Evolutionary conservation across 2,329 filamentous ascomycete genomes (phyloP), one percentile per base, ranked within the genome.

Genomic region (Fusarium pilosicola): DNA sequence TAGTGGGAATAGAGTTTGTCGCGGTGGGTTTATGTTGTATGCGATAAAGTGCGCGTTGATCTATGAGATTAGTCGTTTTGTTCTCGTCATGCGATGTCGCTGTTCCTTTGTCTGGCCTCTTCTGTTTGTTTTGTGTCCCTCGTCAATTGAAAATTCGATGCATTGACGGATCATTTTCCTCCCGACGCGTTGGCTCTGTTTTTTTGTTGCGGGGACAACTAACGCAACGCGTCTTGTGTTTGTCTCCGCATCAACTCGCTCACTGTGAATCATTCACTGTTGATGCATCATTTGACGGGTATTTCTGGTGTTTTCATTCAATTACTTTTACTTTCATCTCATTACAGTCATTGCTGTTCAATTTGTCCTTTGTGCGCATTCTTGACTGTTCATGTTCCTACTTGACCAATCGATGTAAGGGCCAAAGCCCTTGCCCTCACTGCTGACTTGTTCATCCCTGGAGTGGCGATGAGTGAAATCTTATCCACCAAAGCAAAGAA

Each of bases 151-250:
- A 70, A 70, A 70, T 59, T 70, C 67, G 52, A 70, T 58, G 46
- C 66, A 38, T 34, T 52, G 51, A 70, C 67, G 67, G 67, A 70
- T 70, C 67, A 70, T 70, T 70, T 70, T 62, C 63, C 60, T 70
- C 67, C 67, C 67, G 67, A 60, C 51, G 67, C 65, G 66, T 57
- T 66, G 63, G 62, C 45, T 67, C 28, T 42, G 56, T 34, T 30
- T 49, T 66, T 65, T 32, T 41, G 67, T 70, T 70, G 67, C 66
- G 67, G 67, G 67, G 67, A 70, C 67, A 70, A 70, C 65, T 63
- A 28, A 62, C 36, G 18, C n/a, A 42, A 39, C 51, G 34, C 52
- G 36, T 56, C 38, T 30, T 32, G 9, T 36, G 28, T 34, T 38
- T 55, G 58, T 44, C 58, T 61, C 58, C 38, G 58, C 58, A 61